phyloP scores from a whole-genome alignment of 2,329 filamentous ascomycete species.

The Capronia epimyces region DNA sequence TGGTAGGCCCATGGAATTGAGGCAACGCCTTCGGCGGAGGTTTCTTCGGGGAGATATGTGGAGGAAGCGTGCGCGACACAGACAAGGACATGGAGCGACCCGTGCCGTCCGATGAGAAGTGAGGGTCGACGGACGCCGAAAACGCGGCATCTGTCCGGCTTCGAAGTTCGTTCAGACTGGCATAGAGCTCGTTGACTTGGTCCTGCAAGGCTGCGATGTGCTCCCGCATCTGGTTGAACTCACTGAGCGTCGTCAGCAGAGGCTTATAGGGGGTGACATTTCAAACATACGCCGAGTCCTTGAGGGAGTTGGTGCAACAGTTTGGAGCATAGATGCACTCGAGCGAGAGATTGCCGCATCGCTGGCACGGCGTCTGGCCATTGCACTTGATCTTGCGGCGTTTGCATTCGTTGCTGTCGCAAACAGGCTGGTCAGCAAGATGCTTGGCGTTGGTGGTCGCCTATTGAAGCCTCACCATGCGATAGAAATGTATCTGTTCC shows the following conservation, averaged over 20 bases:
- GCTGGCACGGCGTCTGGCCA: slow-evolving; percentile 59
- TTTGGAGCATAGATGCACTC: slow-evolving; percentile 62
- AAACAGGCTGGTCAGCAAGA: background rate
- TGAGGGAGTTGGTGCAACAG: slow-evolving; percentile 71
- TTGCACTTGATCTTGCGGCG: slow-evolving; percentile 63
- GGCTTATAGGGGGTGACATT: background rate
- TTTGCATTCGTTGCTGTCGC: slow-evolving; percentile 57
- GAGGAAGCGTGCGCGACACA: slow-evolving; percentile 25
- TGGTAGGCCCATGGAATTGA: slow-evolving; percentile 77
- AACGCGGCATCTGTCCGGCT: slow-evolving; percentile 34
- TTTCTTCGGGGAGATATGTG: slow-evolving; percentile 33
- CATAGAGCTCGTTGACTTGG: slow-evolving; percentile 73
- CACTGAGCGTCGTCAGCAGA: slow-evolving; percentile 40
- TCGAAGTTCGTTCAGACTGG: slow-evolving; percentile 64
- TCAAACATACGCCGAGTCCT: slow-evolving; percentile 66
- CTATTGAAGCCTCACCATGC: slow-evolving; percentile 57
- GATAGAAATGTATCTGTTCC: slow-evolving; percentile 63
- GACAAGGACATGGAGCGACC: slow-evolving; percentile 29
- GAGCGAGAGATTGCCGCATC: slow-evolving; percentile 59
- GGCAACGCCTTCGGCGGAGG: slow-evolving; percentile 52
- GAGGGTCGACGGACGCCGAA: slow-evolving; percentile 17
- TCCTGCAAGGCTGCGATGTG: slow-evolving; percentile 73
- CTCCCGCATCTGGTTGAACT: slow-evolving; percentile 74
- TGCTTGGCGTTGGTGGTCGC: background rate
- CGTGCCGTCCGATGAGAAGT: slow-evolving; percentile 26